A percentile compares a stretch with the other conserved stretches of the same genome.
phyloP scores from a whole-genome alignment of 192 early-diverging fungal species.

The Mortierella alpina region DNA sequence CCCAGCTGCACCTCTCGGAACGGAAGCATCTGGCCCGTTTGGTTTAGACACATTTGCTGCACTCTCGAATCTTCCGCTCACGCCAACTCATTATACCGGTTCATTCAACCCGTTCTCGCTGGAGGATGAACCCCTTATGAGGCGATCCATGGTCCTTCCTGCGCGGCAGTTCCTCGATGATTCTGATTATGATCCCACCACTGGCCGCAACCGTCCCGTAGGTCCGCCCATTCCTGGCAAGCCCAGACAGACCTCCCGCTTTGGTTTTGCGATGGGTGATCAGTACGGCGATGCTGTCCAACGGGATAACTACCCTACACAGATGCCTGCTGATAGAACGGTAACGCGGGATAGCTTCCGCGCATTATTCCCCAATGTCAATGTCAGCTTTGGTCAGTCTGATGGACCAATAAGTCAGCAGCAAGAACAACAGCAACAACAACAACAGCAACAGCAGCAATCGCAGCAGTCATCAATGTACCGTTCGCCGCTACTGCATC shows the following conservation, averaged over 20 bases:
- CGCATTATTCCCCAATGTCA: constrained; percentile 68
- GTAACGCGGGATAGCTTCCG: constrained; percentile 65
- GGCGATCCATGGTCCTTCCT: constrained; percentile 23
- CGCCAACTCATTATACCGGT: constrained; percentile 54
- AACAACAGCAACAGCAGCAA: constrained; percentile 24
- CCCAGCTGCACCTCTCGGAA: constrained; percentile 13
- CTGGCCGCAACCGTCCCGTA: constrained; percentile 29
- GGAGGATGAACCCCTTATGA: constrained; percentile 56
- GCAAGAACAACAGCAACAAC: constrained; percentile 34
- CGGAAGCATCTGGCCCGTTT: constrained; percentile 30
- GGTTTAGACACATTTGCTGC: constrained; percentile 45
- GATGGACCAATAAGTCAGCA: constrained; percentile 25
- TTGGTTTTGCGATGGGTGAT: constrained; percentile 58
- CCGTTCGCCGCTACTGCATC: constrained; percentile 23
- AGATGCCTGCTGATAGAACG: constrained; percentile 15
- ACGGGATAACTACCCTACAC: constrained; percentile 20
- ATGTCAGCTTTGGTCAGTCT: constrained; percentile 60
- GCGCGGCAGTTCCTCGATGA: constrained; percentile 30
- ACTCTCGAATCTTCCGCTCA: constrained; percentile 41
- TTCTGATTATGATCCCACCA: constrained; percentile 28
- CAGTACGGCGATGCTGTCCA: constrained; percentile 33
- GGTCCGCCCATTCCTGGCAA: constrained; percentile 49
- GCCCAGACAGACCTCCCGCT: constrained; percentile 58
- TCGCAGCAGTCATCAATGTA: constrained; percentile 17
- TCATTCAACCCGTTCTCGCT: constrained; percentile 61